A percentile compares a stretch with the other conserved stretches of the same genome.
Evolutionary conservation across 1,139 yeast genomes (phyloP).

Genomic region (Pichia sp.): DNA sequence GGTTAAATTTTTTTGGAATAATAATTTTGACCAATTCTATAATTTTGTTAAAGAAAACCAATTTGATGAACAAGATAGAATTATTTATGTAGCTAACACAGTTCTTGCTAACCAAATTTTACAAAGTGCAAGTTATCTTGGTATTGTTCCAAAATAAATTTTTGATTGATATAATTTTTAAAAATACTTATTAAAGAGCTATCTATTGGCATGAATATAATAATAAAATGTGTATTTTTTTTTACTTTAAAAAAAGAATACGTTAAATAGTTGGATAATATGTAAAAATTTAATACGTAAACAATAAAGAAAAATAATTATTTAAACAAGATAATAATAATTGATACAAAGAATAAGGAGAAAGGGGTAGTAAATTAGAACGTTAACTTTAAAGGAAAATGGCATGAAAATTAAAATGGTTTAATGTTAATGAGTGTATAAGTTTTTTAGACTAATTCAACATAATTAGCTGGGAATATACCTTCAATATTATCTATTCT

Average conservation of each 20-base stretch:
- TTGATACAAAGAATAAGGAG: background rate
- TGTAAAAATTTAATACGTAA: background rate
- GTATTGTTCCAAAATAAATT: conserved; percentile 20
- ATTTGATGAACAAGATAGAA: conserved; percentile 5
- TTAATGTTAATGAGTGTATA: background rate
- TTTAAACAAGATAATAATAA: background rate
- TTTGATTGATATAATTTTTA: background rate
- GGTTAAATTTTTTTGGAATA: conserved; percentile 26
- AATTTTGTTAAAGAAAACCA: conserved; percentile 19
- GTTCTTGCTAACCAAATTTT: conserved; percentile 22
- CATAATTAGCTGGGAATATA: conserved; percentile 95
- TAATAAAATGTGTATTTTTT: background rate
- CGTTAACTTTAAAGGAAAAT: background rate
- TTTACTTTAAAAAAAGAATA: background rate
- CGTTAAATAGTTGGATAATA: background rate
- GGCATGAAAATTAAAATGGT: background rate
- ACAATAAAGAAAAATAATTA: background rate
- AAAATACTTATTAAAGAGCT: background rate
- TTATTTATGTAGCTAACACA: conserved; percentile 17
- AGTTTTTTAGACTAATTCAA: conserved; percentile 57
- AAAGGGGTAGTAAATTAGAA: background rate
- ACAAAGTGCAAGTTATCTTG: conserved; percentile 25
- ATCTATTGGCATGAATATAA: background rate
- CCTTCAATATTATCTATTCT: conserved; percentile 77
- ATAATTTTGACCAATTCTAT: conserved; percentile 19